Percentiles rank a stretch among this genome's conserved stretches.
These are phyloP conservation scores for Microdochium bolleyi DNA, from an alignment of 2,329 filamentous ascomycete genomes.

Conservation along the genomic window DNA sequence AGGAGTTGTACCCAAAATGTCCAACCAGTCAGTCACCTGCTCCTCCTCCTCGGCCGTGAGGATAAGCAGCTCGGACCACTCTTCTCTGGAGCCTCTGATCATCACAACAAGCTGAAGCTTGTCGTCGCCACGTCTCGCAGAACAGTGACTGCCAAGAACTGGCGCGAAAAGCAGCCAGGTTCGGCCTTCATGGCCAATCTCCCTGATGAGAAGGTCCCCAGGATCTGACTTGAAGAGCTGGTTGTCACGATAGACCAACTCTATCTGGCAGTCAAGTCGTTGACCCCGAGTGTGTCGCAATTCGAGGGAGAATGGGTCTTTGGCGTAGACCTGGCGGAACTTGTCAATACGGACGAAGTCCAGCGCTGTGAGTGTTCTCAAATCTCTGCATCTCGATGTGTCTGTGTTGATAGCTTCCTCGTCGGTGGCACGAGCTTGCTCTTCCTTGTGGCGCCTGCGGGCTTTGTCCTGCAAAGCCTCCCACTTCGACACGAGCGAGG, in stretches of 20 bases:
- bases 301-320: slow-evolving; percentile 84
- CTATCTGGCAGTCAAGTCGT: slow-evolving; percentile 79
- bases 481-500: slow-evolving; percentile 53
- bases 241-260: slow-evolving; percentile 80
- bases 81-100: slow-evolving; percentile 65
- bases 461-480: slow-evolving; percentile 69
- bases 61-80: slow-evolving; percentile 82
- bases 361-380: slow-evolving; percentile 66
- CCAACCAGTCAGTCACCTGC: slow-evolving; percentile 77
- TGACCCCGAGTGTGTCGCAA: slow-evolving; percentile 85
- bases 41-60: slow-evolving; percentile 69
- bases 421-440: slow-evolving; percentile 68
- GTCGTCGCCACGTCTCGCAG: slow-evolving; percentile 67
- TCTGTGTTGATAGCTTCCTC: slow-evolving; percentile 83
- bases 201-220: slow-evolving; percentile 87
- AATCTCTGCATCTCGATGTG: slow-evolving; percentile 69
- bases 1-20: slow-evolving; percentile 57
- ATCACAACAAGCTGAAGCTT: slow-evolving; percentile 74
- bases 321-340: slow-evolving; percentile 75
- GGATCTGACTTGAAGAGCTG: slow-evolving; percentile 54
- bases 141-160: slow-evolving; percentile 63
- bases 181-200: slow-evolving; percentile 67
- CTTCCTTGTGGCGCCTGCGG: slow-evolving; percentile 65
- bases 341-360: slow-evolving; percentile 65
- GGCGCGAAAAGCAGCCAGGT: slow-evolving; percentile 88